Base-by-base conservation (phyloP, 129 eudicot species). In the Flaveria bidentis region DNA sequence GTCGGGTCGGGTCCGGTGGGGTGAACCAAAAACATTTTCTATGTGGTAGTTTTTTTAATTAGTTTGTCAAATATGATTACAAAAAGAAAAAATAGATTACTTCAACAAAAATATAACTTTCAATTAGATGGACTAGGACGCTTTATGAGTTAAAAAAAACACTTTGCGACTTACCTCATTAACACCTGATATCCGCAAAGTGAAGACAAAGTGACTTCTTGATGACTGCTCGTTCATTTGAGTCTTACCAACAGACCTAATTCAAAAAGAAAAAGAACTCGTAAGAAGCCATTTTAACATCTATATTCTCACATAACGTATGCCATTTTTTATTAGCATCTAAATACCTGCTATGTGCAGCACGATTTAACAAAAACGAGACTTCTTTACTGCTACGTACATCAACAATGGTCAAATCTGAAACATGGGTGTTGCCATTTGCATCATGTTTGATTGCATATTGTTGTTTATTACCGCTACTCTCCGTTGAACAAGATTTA, bases 181-280 rank as follows among this genome's bases (percentile, higher is more conserved):
- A 63, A 86, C 83, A 25, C 97, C 99, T 2, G 84, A 77, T 84
- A 95, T 95, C 78, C 99, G 85, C 16, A 95, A 67, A 15, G 99
- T 95, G 86, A 95, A 95, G 45, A 95, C 99, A 85, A 95, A 91
- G 85, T 95, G 99, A 81, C 99, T 95, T 84, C 99, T 86, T 4
- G 99, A 95, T 5, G 99, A 95, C 15, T 91, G 96, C 76, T 95
- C 99, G 51, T 95, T 95, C 97, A 95, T 95, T 67, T 95, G 97
- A 73, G 99, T 95, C 87, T 81, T 91, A 72, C 99, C 99, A 3
- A 95, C 99, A 56, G 99, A 95, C 89, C 99, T 95, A 82, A 74
- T 57, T 47, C 2, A 51, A 57, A 52, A 13, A 11, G 4, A 62
- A 60, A 17, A 50, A 9, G 2, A 47, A 46, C 10, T 28, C 50